These are phyloP conservation scores for Ilyonectria sp. DNA, from an alignment of 2,329 filamentous ascomycete species.

Conservation along the genomic window DNA sequence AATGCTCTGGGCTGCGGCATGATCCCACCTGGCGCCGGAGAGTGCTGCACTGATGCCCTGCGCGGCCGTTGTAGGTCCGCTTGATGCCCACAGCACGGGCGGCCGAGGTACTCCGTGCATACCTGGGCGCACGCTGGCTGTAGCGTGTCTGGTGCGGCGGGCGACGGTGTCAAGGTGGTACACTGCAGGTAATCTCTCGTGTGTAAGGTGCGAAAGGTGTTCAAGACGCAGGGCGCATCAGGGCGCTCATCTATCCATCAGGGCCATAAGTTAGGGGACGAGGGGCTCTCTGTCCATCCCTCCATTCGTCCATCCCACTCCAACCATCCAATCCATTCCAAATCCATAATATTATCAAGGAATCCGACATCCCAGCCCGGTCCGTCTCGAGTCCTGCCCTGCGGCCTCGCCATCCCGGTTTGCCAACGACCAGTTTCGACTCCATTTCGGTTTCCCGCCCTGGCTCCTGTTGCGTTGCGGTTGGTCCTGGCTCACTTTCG, in stretches of 20 bases:
- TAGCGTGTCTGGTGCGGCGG: neutral
- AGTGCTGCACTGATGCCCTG: neutral
- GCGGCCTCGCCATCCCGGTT: constrained; percentile 5
- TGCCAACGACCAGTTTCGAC: constrained; percentile 2
- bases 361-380: constrained; percentile 19
- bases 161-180: neutral
- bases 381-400: constrained; percentile 19
- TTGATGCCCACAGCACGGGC: neutral
- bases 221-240: neutral
- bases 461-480: constrained; percentile 13
- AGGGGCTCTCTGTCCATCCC: neutral
- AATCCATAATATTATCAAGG: constrained; percentile 20
- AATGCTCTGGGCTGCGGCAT: too few relatives aligned
- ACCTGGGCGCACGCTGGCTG: neutral
- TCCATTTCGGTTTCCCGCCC: constrained; percentile 19
- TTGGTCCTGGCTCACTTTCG: constrained; percentile 30
- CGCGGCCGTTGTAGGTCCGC: neutral
- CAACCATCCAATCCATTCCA: neutral
- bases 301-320: neutral
- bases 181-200: neutral
- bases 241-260: neutral
- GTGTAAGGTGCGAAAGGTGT: neutral
- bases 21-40: neutral
- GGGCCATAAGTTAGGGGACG: too few relatives aligned
- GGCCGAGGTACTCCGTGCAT: neutral